These are phyloP conservation scores for Xylaria sp. DNA, from an alignment of 2,329 filamentous ascomycete genomes.

Conservation along the genomic window DNA sequence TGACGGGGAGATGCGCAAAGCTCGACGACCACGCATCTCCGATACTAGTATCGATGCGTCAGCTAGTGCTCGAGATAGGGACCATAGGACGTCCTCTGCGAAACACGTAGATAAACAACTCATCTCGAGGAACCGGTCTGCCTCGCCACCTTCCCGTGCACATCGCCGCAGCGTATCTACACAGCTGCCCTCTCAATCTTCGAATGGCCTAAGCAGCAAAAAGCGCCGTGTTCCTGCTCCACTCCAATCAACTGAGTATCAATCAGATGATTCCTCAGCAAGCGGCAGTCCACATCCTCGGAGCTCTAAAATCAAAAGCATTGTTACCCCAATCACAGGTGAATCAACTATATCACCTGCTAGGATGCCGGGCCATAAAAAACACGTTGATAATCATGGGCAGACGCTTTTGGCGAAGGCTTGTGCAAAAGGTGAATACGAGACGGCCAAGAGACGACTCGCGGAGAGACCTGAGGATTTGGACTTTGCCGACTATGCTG, in stretches of 20 bases:
- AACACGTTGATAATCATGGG: conserved; percentile 90
- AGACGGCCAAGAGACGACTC: conserved; percentile 78
- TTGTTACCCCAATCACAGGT: conserved; percentile 66
- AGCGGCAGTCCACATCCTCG: conserved; percentile 70
- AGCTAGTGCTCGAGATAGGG: conserved; percentile 48
- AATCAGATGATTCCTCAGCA: conserved; percentile 74
- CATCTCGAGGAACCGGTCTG: conserved; percentile 59
- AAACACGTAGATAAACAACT: conserved; percentile 49
- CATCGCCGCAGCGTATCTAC: conserved; percentile 74
- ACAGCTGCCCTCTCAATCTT: conserved; percentile 66
- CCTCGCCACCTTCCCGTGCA: conserved; percentile 67
- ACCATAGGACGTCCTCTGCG: conserved; percentile 50
- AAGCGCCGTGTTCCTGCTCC: conserved; percentile 71
- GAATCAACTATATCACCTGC: conserved; percentile 73
- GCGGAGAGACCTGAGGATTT: conserved; percentile 86
- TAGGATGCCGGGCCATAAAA: conserved; percentile 79
- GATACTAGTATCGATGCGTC: conserved; percentile 55
- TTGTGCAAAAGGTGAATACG: conserved; percentile 85
- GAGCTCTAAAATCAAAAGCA: conserved; percentile 66
- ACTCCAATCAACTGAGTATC: conserved; percentile 71
- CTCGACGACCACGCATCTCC: conserved; percentile 63
- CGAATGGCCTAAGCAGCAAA: conserved; percentile 67
- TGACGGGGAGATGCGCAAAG: conserved; percentile 65
- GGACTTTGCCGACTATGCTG: conserved; percentile 90
- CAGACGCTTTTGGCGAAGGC: conserved; percentile 91